phyloP scores from a whole-genome alignment of 2,329 filamentous ascomycete genomes.

The Fusarium guadeloupense region DNA sequence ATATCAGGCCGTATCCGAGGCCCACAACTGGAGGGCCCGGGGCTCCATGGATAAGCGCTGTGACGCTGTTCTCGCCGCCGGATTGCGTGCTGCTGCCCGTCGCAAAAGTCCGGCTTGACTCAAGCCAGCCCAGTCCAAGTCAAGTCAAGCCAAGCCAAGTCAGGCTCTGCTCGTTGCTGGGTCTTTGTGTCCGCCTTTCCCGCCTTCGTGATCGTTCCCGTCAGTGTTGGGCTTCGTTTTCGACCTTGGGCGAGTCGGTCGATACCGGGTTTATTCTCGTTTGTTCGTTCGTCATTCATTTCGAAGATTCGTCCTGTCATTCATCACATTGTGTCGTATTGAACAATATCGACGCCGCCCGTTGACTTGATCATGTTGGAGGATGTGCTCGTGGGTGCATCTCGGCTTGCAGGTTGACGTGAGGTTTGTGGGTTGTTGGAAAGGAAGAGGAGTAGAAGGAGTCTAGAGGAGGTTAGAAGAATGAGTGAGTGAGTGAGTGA shows the following conservation, averaged over 20 bases:
- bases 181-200: constrained; percentile 32
- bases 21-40: constrained; percentile 27
- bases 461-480: constrained; percentile 5
- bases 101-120: constrained; percentile 31
- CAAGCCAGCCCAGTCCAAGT: constrained; percentile 33
- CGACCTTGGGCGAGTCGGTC: constrained; percentile 27
- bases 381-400: not conserved
- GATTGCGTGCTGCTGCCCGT: constrained; percentile 42
- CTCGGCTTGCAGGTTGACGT: constrained; percentile 21
- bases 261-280: constrained; percentile 16
- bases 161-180: constrained; percentile 32
- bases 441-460: constrained; percentile 30
- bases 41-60: constrained; percentile 37
- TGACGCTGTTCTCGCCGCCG: constrained; percentile 38
- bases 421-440: constrained; percentile 36
- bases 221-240: constrained; percentile 30
- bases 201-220: constrained; percentile 29
- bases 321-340: not conserved
- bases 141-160: constrained; percentile 33
- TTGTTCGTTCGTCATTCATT: not conserved
- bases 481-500: constrained; percentile 22
- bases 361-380: not conserved
- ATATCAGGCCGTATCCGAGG: constrained; percentile 39
- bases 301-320: not conserved
- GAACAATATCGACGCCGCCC: not conserved